A percentile compares a stretch with the other conserved stretches of the same genome.
These are phyloP conservation scores for Dactylis glomerata DNA, from an alignment of 176 grass and related monocot genomes.

Conservation along the genomic window DNA sequence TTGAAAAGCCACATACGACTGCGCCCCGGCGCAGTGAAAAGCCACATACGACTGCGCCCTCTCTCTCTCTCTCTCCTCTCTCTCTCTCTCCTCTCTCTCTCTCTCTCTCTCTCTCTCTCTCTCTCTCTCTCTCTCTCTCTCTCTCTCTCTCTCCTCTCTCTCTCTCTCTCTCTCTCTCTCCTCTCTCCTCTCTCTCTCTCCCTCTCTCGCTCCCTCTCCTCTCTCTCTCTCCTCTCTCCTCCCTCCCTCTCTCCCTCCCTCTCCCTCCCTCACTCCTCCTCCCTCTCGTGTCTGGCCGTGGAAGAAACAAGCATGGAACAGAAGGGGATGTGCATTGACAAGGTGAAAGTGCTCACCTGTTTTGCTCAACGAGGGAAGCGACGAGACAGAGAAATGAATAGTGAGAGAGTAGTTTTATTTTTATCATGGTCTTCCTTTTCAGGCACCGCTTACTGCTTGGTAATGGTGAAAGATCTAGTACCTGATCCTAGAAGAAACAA, in stretches of 20 bases:
- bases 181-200: no score
- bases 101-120: no score
- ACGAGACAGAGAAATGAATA: conserved; percentile 24
- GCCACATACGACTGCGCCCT: conserved; percentile 4
- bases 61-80: no score
- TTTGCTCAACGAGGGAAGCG: conserved; percentile 14
- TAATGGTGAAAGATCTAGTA: conserved; percentile 36
- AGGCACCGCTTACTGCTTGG: not conserved
- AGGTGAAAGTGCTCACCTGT: conserved; percentile 24
- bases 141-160: no score
- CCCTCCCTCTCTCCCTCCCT: no score
- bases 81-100: no score
- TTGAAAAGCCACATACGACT: conserved; percentile 41
- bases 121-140: no score
- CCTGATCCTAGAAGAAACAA: conserved; percentile 40
- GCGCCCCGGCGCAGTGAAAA: conserved; percentile 20
- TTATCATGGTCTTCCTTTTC: not conserved
- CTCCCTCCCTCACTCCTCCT: no score
- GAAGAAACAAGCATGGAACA: conserved; percentile 54
- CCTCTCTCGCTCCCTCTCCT: no score
- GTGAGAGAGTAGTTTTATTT: not conserved
- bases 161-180: no score
- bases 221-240: no score
- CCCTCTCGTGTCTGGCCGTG: no score
- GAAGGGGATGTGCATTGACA: conserved; percentile 31